Evolutionary conservation across 2,329 filamentous ascomycete genomes (phyloP), one percentile per base, ranked within the genome.

Genomic region (Xylariaceae sp.): DNA sequence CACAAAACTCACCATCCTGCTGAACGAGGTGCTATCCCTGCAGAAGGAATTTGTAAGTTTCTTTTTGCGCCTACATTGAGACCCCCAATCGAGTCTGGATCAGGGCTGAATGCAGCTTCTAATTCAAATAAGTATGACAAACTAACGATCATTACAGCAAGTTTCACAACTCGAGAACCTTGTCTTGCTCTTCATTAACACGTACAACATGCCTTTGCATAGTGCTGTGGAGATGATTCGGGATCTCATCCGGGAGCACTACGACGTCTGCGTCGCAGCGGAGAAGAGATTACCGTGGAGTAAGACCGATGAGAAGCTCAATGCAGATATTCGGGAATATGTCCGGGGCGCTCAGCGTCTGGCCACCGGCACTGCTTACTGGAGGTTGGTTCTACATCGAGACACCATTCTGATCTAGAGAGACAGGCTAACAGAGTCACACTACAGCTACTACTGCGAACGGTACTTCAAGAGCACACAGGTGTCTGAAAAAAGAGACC

Each of bases 1-100:
- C 42, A 69, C 68, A 3, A 68, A 67, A 42, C 55, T 72, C 8
- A 68, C 65, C 4, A 58, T 69, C 18, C 60, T 72, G 1, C 30
- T 70, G 7, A 71, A 72, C 45, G 70, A 72, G 30, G 55, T 71
- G 10, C 53, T 69, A 11, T 71, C 69, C 8, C 45, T 70, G n/a
- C 68, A 71, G 23, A 72, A 70, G 49, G 69, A 71, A 64, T 72
- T 72, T 50, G 69, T 72, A 55, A 58, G 70, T 67, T 13, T 15
- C 53, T 45, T 13, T 48, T 45, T 45, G 23, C 13, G 10, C 51
- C 47, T 45, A n/a, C 30, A 2, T 45, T 55, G 53, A 55, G 39
- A 53, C 5, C 47, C 47, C 47, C 17, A 18, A 30, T 30, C 17
- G 9, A 49, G 9, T 23, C 13, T 17, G 15, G 23, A 49, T 42